Evolutionary conservation across 2,329 filamentous ascomycete species (phyloP).

Genomic region (Colletotrichum euphorbiae): DNA sequence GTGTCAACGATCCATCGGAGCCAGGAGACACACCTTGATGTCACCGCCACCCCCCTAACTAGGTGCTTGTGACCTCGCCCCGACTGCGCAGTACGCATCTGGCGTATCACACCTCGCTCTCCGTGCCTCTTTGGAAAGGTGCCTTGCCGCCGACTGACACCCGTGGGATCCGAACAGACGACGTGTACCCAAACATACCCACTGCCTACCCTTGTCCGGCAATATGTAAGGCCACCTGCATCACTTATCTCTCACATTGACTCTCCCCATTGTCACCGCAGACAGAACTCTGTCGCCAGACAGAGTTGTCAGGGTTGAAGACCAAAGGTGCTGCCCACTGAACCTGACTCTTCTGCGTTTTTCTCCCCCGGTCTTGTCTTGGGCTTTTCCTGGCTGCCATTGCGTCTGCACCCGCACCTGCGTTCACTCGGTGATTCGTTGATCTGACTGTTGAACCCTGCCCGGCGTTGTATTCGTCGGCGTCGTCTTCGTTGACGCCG

Average conservation of each 20-base stretch:
- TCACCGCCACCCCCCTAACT: slow-evolving; percentile 1
- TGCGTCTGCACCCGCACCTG: slow-evolving; percentile 25
- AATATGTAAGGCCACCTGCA: slow-evolving; percentile 8
- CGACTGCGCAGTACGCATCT: background rate
- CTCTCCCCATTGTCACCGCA: slow-evolving; percentile 5
- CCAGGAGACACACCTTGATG: background rate
- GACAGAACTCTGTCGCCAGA: background rate
- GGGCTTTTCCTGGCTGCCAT: background rate
- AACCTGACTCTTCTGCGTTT: background rate
- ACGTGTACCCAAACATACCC: slow-evolving; percentile 18
- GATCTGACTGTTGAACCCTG: slow-evolving; percentile 10
- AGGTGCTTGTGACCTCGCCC: slow-evolving; percentile 33
- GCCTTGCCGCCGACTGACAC: slow-evolving; percentile 28
- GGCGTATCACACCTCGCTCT: slow-evolving; percentile 24
- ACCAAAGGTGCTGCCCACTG: slow-evolving; percentile 10
- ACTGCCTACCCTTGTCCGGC: slow-evolving; percentile 21
- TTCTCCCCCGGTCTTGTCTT: background rate
- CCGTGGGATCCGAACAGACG: slow-evolving; percentile 34
- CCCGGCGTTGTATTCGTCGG: background rate
- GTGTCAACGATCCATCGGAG: background rate
- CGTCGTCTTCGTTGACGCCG: background rate
- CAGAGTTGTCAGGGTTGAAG: background rate
- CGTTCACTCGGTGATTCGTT: slow-evolving; percentile 12
- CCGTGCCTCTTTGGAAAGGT: slow-evolving; percentile 13
- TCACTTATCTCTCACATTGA: background rate